These are phyloP conservation scores for Aegilops tauschii DNA, from an alignment of 176 grass and related monocot genomes.

Conservation along the genomic window DNA sequence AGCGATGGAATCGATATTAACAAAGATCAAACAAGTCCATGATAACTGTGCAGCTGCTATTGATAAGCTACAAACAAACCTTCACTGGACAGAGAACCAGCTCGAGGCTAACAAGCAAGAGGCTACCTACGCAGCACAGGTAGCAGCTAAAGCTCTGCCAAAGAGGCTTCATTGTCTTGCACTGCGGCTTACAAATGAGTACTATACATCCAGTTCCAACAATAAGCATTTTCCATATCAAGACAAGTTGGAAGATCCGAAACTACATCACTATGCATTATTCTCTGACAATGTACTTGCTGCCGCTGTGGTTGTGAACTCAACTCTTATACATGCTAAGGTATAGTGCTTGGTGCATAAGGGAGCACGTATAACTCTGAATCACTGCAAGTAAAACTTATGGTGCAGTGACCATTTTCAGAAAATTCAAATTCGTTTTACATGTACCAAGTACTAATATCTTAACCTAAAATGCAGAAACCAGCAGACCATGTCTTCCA, in stretches of 20 bases:
- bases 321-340: slow-evolving; percentile 69
- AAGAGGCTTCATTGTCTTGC: slow-evolving; percentile 82
- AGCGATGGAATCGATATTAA: slow-evolving; percentile 62
- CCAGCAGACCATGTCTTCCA: slow-evolving; percentile 76
- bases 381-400: neutral
- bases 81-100: slow-evolving; percentile 68
- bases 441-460: neutral
- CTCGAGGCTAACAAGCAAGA: slow-evolving; percentile 47
- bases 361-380: neutral
- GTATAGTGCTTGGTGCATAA: neutral
- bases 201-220: slow-evolving; percentile 38
- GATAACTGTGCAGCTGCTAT: slow-evolving; percentile 48
- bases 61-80: slow-evolving; percentile 43
- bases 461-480: slow-evolving; percentile 43
- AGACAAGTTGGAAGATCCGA: slow-evolving; percentile 72
- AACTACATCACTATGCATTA: slow-evolving; percentile 72
- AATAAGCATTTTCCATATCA: slow-evolving; percentile 40
- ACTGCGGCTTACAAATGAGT: slow-evolving; percentile 67
- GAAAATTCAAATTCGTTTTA: neutral
- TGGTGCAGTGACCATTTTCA: neutral
- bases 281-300: slow-evolving; percentile 87
- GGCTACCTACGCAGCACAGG: slow-evolving; percentile 44
- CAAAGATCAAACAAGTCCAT: slow-evolving; percentile 55
- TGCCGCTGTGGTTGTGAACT: slow-evolving; percentile 76
- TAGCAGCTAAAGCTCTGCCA: slow-evolving; percentile 71